Percentiles rank a stretch among this genome's conserved stretches.
phyloP scores from a whole-genome alignment of 2,329 filamentous ascomycete genomes.

The Peltaster fructicola region DNA sequence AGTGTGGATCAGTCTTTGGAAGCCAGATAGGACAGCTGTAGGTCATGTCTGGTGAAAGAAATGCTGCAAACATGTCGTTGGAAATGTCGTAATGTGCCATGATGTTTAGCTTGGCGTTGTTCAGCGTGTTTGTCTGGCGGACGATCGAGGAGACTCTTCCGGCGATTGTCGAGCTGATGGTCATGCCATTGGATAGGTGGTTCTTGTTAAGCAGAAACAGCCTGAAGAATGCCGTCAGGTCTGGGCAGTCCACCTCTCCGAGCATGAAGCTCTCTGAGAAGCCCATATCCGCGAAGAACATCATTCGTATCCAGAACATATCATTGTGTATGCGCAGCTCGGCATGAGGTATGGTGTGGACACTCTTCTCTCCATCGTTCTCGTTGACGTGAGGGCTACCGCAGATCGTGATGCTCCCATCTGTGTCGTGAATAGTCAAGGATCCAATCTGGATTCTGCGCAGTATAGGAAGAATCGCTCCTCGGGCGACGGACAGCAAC shows the following conservation, averaged over 20 bases:
- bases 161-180: slow-evolving; percentile 41
- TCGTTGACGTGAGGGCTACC: slow-evolving; percentile 22
- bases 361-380: slow-evolving; percentile 22
- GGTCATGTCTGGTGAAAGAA: slow-evolving; percentile 59
- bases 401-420: slow-evolving; percentile 25
- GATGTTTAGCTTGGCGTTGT: slow-evolving; percentile 45
- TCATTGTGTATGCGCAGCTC: slow-evolving; percentile 46
- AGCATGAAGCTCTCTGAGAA: slow-evolving; percentile 60
- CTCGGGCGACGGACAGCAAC: slow-evolving; percentile 28
- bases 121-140: slow-evolving; percentile 28
- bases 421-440: slow-evolving; percentile 26
- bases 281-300: slow-evolving; percentile 58
- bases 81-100: slow-evolving; percentile 59
- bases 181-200: slow-evolving; percentile 45
- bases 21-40: slow-evolving; percentile 56
- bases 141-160: slow-evolving; percentile 38
- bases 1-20: slow-evolving; percentile 22
- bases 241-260: slow-evolving; percentile 47
- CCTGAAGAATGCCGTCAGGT: slow-evolving; percentile 54
- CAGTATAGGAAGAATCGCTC: slow-evolving; percentile 27
- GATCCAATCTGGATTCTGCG: slow-evolving; percentile 29
- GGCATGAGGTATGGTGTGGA: slow-evolving; percentile 26
- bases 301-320: slow-evolving; percentile 51
- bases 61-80: slow-evolving; percentile 59
- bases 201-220: slow-evolving; percentile 50